phyloP scores from a whole-genome alignment of 805 yeast species.

The Lipomyces mesembrius region DNA sequence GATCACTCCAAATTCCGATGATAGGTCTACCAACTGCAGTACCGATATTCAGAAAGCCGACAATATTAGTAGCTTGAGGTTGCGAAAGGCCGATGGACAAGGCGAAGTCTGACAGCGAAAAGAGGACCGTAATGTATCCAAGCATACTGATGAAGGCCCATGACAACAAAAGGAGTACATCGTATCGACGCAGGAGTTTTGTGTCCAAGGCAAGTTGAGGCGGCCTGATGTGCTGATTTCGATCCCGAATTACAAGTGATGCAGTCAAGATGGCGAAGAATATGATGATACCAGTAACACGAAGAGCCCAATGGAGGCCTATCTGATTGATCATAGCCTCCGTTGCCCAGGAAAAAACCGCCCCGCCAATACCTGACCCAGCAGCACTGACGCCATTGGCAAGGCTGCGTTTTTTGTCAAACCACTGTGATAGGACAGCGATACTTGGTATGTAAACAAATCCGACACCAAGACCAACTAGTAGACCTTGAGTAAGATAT shows the following conservation, averaged over 20 bases:
- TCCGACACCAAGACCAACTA: constrained; percentile 53
- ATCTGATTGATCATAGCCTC: constrained; percentile 48
- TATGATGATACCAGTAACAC: constrained; percentile 55
- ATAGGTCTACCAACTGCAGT: constrained; percentile 10
- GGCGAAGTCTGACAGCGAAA: constrained; percentile 6
- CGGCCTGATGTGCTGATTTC: background rate
- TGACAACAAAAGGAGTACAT: constrained; percentile 6
- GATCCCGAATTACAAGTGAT: constrained; percentile 5
- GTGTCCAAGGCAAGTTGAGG: constrained; percentile 4
- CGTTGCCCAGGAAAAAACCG: constrained; percentile 57
- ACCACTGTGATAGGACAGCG: constrained; percentile 54
- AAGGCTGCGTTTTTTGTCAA: constrained; percentile 49
- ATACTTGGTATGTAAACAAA: constrained; percentile 53
- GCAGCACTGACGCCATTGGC: constrained; percentile 53
- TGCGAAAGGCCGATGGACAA: constrained; percentile 9
- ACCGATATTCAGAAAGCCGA: constrained; percentile 4
- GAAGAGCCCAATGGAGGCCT: constrained; percentile 60
- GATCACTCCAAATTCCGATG: constrained; percentile 5
- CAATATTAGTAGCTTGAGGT: constrained; percentile 3
- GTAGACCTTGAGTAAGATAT: constrained; percentile 57
- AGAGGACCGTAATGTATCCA: constrained; percentile 4
- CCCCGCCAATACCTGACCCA: constrained; percentile 60
- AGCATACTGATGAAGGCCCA: constrained; percentile 9
- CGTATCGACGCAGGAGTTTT: constrained; percentile 4
- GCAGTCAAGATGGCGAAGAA: constrained; percentile 33